Base-by-base conservation (phyloP, 768 basidiomycete species). In the Agaricus subrufescens region DNA sequence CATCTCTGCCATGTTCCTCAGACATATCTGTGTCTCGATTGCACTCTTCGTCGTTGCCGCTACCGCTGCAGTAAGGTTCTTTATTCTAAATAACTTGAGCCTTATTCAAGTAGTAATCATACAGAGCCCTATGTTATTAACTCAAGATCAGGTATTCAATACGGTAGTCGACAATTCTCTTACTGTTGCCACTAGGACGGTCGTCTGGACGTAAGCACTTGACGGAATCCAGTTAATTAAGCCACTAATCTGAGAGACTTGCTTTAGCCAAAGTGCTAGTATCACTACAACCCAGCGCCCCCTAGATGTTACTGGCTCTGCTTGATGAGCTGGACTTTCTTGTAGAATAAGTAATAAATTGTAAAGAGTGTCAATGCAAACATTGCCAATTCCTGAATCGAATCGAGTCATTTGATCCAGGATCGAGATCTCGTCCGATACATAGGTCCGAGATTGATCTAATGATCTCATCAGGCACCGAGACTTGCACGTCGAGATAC, bases 161-260 rank as follows among this genome's bases (percentile, higher is more conserved):
- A 37, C 29, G 26, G 6, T 53, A 10, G n/a, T 53, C 12, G 25
- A 19, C 23, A 23, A 44, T 4, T 43, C 52, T 4, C 45, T 53
- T 10, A 38, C 34, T 8, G 52, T 45, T 6, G 46, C 52, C 1
- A 53, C 52, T 23, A 53, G 31, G 27, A 53, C 52, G 12, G 46
- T 53, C 25, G 44, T 27, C n/a, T 53, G 52, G 52, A 53, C 52
- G 52, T 53, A 19, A 39, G 52, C 38, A 14, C 19, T 52, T 26
- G 10, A 45, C 25, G 4, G 25, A 44, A 27, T 14, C 10, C 25
- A 34, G 2, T 11, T 34, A 34, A 11, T 39, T 15, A 14, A 11
- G 15, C 42, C 30, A 3, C 14, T 23, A 10, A 23, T 7, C 45
- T 46, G 43, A 52, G 26, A 25, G 15, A 19, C 14, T 25, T 15